Evolutionary conservation across 202 grass and related monocot species (phyloP).

Genomic region (Thinopyrum obtusiflorum): DNA sequence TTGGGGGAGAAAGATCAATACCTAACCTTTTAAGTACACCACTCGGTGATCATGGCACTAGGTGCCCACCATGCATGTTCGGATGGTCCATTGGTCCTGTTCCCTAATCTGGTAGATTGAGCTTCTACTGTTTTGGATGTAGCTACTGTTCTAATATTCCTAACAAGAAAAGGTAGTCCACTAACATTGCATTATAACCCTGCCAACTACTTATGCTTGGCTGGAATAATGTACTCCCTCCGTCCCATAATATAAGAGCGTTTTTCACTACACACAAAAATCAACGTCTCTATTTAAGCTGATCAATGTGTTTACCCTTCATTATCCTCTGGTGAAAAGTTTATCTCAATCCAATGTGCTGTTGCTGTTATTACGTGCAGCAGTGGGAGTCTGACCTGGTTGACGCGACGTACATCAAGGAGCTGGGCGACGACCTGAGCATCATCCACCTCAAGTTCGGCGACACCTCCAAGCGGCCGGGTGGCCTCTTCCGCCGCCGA

Average conservation of each 20-base stretch:
- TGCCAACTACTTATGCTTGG: background rate
- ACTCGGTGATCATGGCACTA: background rate
- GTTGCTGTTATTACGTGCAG: conserved; percentile 28
- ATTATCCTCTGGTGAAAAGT: background rate
- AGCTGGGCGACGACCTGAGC: conserved; percentile 74
- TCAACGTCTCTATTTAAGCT: background rate
- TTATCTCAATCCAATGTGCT: background rate
- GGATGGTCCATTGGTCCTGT: background rate
- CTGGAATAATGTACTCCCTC: background rate
- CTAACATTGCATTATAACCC: background rate
- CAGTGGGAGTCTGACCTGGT: conserved; percentile 89
- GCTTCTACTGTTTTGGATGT: background rate
- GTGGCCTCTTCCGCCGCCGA: conserved; percentile 55
- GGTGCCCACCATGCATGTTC: conserved; percentile 10
- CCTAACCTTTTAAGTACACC: conserved; percentile 2
- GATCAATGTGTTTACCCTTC: background rate
- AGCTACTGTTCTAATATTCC: background rate
- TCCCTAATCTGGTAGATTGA: background rate
- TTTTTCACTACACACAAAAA: no score
- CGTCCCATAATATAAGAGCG: no score
- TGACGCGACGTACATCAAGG: conserved; percentile 75
- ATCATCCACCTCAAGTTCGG: conserved; percentile 92
- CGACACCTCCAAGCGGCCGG: conserved; percentile 40
- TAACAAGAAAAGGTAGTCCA: background rate
- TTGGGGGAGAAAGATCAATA: background rate